Conservation (phyloP, 2,329 filamentous ascomycete species). For the Ophiostoma australiae region DNA sequence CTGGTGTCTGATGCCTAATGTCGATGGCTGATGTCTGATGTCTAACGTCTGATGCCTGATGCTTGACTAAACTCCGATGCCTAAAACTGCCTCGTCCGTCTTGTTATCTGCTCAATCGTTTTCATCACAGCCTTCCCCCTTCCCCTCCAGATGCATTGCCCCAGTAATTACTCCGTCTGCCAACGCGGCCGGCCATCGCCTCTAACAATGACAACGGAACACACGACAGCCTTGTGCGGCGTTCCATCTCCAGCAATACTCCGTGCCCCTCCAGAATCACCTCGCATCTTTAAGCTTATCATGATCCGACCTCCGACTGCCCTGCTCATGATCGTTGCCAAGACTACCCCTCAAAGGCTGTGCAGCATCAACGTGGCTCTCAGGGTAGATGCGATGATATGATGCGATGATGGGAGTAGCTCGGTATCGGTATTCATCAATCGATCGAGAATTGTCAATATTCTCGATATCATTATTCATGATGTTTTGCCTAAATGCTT, state of each 20-base stretch:
- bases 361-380: not conserved
- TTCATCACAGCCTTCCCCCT: not conserved
- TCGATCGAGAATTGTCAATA: no score
- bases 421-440: not conserved
- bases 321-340: not conserved
- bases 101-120: not conserved
- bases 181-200: not conserved
- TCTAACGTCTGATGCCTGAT: not conserved
- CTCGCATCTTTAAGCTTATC: constrained; percentile 10
- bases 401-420: not conserved
- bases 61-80: not conserved
- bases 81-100: not conserved
- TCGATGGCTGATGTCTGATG: not conserved
- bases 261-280: not conserved
- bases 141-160: not conserved
- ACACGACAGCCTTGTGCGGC: constrained; percentile 4
- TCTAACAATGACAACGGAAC: not conserved
- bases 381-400: not conserved
- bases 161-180: not conserved
- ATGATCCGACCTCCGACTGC: not conserved
- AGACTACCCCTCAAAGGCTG: constrained; percentile 4
- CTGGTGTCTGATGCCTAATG: not conserved
- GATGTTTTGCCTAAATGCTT: not conserved
- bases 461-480: not conserved
- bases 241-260: not conserved